A percentile compares a stretch with the other conserved stretches of the same genome.
Conservation (phyloP, 2,329 filamentous ascomycete genomes). For the Fusarium tricinctum region DNA sequence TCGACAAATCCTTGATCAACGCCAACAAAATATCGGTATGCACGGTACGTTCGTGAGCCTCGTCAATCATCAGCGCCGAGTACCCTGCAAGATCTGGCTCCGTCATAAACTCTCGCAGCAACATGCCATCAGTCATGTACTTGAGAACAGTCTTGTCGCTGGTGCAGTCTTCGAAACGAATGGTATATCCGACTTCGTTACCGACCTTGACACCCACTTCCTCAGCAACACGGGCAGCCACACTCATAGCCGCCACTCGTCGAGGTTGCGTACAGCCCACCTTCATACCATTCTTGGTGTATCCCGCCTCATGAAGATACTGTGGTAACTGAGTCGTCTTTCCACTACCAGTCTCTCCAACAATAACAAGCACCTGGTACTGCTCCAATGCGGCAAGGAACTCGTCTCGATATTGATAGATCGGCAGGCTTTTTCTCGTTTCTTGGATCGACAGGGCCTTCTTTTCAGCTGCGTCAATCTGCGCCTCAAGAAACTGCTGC, state of each 20-base stretch:
- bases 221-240: constrained; percentile 94
- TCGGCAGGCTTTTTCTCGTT: constrained; percentile 88
- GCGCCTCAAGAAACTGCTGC: constrained; percentile 81
- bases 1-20: constrained; percentile 88
- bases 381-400: constrained; percentile 89
- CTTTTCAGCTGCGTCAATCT: constrained; percentile 89
- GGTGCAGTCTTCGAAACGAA: constrained; percentile 94
- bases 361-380: constrained; percentile 90
- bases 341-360: constrained; percentile 93
- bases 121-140: constrained; percentile 98
- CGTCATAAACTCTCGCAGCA: constrained; percentile 89
- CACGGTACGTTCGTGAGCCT: constrained; percentile 94
- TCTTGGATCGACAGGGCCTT: constrained; percentile 91
- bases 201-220: constrained; percentile 93
- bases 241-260: constrained; percentile 96
- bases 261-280: constrained; percentile 95
- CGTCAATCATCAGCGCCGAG: constrained; percentile 93
- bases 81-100: constrained; percentile 88
- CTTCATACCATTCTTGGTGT: constrained; percentile 85
- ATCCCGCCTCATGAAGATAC: constrained; percentile 92
- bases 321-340: constrained; percentile 97
- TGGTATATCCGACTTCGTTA: constrained; percentile 92
- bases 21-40: constrained; percentile 92
- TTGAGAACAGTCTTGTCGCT: constrained; percentile 92
- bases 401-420: constrained; percentile 88